These are phyloP conservation scores for Fraxinus baroniana DNA, from an alignment of 305 asterid genomes.

Conservation along the genomic window DNA sequence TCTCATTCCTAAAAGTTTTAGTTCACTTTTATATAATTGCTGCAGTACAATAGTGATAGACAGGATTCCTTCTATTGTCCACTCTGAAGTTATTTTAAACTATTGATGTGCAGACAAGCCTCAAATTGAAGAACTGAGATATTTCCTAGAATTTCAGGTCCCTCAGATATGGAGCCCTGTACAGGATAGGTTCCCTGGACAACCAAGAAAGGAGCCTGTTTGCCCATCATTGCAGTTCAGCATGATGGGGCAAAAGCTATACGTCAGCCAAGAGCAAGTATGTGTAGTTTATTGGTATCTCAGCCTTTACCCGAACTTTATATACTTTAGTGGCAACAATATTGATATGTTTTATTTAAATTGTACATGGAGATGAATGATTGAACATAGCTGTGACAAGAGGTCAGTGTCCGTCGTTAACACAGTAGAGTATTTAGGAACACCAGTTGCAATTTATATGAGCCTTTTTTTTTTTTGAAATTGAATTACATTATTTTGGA, in stretches of 20 bases:
- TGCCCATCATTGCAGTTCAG: slow-evolving; percentile 83
- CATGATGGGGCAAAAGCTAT: slow-evolving; percentile 89
- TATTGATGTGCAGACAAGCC: slow-evolving; percentile 69
- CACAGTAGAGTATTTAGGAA: background rate
- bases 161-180: slow-evolving; percentile 83
- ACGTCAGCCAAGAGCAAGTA: slow-evolving; percentile 82
- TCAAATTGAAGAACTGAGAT: slow-evolving; percentile 80
- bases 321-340: background rate
- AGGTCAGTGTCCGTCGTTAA: background rate
- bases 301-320: background rate
- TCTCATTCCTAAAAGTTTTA: background rate
- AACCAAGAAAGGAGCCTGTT: slow-evolving; percentile 80
- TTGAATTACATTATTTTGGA: too few relatives aligned
- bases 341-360: background rate
- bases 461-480: background rate
- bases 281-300: slow-evolving; percentile 20
- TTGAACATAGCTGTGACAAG: background rate
- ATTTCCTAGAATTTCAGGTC: slow-evolving; percentile 81
- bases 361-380: background rate
- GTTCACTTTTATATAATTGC: slow-evolving; percentile 4
- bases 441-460: background rate
- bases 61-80: background rate
- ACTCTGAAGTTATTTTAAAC: slow-evolving; percentile 19
- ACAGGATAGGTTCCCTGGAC: slow-evolving; percentile 68
- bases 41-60: background rate